Evolutionary conservation across 164 flowering plant genomes (phyloP).

Genomic region (Chimonanthus salicifolius): DNA sequence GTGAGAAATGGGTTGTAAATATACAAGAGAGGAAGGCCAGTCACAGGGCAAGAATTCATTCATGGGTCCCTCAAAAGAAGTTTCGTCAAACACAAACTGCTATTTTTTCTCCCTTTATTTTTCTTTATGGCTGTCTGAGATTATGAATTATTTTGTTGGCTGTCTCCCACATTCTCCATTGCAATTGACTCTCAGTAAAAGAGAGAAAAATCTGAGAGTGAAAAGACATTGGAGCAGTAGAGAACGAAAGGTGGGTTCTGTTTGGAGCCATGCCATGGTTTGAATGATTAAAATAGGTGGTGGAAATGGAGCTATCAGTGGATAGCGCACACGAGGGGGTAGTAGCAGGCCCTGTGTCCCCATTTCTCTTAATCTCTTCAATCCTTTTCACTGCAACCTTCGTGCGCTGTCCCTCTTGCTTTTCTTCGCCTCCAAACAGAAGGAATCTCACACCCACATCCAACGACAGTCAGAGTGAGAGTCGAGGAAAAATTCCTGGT

Average conservation of each 20-base stretch:
- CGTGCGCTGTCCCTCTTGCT: neutral
- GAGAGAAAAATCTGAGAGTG: neutral
- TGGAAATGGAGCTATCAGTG: no score
- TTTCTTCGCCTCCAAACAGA: neutral
- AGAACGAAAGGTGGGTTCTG: neutral
- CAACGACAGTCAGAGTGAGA: no score
- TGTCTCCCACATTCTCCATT: neutral
- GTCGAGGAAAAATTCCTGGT: no score
- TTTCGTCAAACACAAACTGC: slow-evolving; percentile 32
- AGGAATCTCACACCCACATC: neutral
- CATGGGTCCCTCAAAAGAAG: slow-evolving; percentile 30
- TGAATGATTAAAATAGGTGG: no score
- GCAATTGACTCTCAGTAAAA: neutral
- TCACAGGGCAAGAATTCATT: slow-evolving; percentile 20
- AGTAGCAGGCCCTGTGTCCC: neutral
- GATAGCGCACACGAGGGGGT: no score
- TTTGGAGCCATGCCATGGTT: slow-evolving; percentile 5
- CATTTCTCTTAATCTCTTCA: neutral
- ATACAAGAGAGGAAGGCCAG: slow-evolving; percentile 11
- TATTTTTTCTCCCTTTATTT: neutral
- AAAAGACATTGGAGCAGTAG: neutral
- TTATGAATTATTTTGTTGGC: neutral
- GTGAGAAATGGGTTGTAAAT: slow-evolving; percentile 27
- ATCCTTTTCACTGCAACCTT: neutral
- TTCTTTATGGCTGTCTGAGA: neutral